Base-by-base conservation (phyloP, 1,284 basidiomycete genomes). In the Trametes versicolor region DNA sequence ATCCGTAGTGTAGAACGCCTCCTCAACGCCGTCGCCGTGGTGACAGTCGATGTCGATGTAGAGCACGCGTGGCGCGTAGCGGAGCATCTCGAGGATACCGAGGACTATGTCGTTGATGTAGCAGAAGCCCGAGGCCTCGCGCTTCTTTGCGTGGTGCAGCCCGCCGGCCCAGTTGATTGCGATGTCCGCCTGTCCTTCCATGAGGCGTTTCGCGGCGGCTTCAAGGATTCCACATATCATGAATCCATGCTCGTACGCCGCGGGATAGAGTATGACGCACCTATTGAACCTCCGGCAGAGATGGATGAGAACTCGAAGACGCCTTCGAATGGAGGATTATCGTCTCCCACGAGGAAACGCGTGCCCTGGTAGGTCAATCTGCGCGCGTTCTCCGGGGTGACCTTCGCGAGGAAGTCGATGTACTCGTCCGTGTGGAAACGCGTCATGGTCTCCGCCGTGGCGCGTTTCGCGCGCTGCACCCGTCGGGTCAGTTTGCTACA, bases 11-110 rank as follows among this genome's bases (percentile, higher is more conserved):
- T 98, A 99, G 82, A 99, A 99, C 0, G 97, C 98, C 76, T 99
- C 97, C 74, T 99, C 97, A 39, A 99, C 97, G 21, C 97, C 98
- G 75, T 99, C 98, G 8, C 97, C 97, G 73, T 99, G 97, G 77
- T 99, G 97, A 62, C 96, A 96, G 78, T 99, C 97, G 63, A 99
- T 97, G 78, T 99, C 97, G 76, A 99, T 94, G 78, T 99, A 99
- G 27, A 99, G 83, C 2, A 99, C 97, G 62, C 98, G 92, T 0
- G 94, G 88, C 74, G 88, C 90, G 55, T 82, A 88, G 71, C 94
- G 87, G 15, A 97, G 82, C 15, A 98, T 87, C 78, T 98, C 96
- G 47, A 98, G 85, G 50, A 97, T 96, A 29, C 89, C 90, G 48
- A 97, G 88, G 0, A 97, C 95, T 75, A 97, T 98, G 77, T 97